A percentile compares a stretch with the other conserved stretches of the same genome.
These are phyloP conservation scores for Heteromeles arbutifolia DNA, from an alignment of 306 rosid species.

Conservation along the genomic window DNA sequence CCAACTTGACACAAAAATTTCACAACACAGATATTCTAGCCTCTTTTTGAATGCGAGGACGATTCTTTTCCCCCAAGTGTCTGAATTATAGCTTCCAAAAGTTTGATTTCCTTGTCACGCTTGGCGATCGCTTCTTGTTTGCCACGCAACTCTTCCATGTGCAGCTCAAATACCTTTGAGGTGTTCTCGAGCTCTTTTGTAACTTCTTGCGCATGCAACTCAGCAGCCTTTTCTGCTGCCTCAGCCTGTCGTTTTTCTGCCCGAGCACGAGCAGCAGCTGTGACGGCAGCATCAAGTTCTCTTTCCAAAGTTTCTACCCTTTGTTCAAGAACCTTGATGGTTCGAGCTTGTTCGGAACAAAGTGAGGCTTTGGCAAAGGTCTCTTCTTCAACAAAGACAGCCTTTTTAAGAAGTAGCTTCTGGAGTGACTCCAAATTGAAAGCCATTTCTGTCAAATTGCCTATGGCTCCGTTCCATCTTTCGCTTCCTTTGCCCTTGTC, in stretches of 20 bases:
- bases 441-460: slow-evolving; percentile 81
- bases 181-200: slow-evolving; percentile 93
- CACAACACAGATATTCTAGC: slow-evolving; percentile 7
- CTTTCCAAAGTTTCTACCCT: slow-evolving; percentile 80
- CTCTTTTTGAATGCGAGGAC: slow-evolving; percentile 16
- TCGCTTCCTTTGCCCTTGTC: slow-evolving; percentile 60
- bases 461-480: slow-evolving; percentile 84
- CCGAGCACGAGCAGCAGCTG: slow-evolving; percentile 85
- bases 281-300: slow-evolving; percentile 88
- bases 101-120: slow-evolving; percentile 80
- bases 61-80: slow-evolving; percentile 70
- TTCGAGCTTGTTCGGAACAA: slow-evolving; percentile 81
- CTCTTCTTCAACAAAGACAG: slow-evolving; percentile 82
- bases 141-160: slow-evolving; percentile 89
- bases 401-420: slow-evolving; percentile 73
- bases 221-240: slow-evolving; percentile 77
- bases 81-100: slow-evolving; percentile 78
- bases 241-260: slow-evolving; percentile 87
- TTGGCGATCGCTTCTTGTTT: slow-evolving; percentile 73
- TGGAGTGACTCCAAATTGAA: slow-evolving; percentile 77
- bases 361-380: slow-evolving; percentile 84
- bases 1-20: background rate
- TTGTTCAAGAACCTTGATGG: slow-evolving; percentile 81
- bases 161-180: slow-evolving; percentile 87
- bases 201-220: slow-evolving; percentile 61